These are phyloP conservation scores for Annulohypoxylon stygium DNA, from an alignment of 495 filamentous ascomycete species.

Conservation along the genomic window DNA sequence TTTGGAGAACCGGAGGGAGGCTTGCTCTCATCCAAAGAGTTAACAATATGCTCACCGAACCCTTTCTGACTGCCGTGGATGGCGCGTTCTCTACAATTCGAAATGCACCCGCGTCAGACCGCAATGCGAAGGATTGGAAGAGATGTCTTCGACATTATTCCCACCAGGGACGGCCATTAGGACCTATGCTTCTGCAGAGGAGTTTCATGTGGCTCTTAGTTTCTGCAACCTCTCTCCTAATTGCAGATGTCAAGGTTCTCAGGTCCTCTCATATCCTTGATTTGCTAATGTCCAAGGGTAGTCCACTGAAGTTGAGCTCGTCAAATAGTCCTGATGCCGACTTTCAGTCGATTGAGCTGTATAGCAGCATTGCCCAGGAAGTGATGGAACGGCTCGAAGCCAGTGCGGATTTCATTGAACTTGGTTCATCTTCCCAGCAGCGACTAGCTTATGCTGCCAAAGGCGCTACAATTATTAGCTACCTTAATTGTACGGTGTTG, in stretches of 20 bases:
- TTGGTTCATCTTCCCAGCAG: slow-evolving; percentile 89
- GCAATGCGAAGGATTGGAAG: slow-evolving; percentile 78
- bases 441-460: slow-evolving; percentile 87
- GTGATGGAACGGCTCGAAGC: slow-evolving; percentile 90
- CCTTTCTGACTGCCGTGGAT: slow-evolving; percentile 86
- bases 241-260: slow-evolving; percentile 70
- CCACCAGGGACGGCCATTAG: slow-evolving; percentile 79
- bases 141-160: slow-evolving; percentile 86
- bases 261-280: slow-evolving; percentile 77
- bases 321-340: slow-evolving; percentile 59
- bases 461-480: slow-evolving; percentile 81
- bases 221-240: slow-evolving; percentile 78
- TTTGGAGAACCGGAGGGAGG: slow-evolving; percentile 81
- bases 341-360: slow-evolving; percentile 72
- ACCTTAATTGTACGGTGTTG: slow-evolving; percentile 83
- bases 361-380: slow-evolving; percentile 80
- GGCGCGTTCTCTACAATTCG: slow-evolving; percentile 89
- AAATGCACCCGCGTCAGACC: slow-evolving; percentile 65
- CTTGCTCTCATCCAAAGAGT: slow-evolving; percentile 76
- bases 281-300: slow-evolving; percentile 72
- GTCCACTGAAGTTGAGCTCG: slow-evolving; percentile 54
- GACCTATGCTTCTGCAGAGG: slow-evolving; percentile 91
- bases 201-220: slow-evolving; percentile 87
- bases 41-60: slow-evolving; percentile 79
- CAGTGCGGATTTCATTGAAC: slow-evolving; percentile 86